Base-by-base conservation (phyloP, 1,284 basidiomycete species). In the Cryptococcus wingfieldii region DNA sequence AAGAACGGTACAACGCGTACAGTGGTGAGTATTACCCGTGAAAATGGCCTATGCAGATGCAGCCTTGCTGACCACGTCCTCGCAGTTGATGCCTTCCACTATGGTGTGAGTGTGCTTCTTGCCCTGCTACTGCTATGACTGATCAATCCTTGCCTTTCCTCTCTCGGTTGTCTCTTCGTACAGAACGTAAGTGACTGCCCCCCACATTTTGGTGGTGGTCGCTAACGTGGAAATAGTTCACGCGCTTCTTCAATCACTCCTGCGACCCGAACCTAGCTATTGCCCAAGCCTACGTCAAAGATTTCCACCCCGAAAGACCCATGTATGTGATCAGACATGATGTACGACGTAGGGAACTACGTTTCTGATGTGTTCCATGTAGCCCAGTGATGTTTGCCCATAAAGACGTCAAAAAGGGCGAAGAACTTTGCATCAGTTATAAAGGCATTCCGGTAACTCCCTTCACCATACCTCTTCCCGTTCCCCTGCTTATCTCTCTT, bases 371-470 rank as follows among this genome's bases (percentile, higher is more conserved):
- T 49, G 16, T 31, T 8, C 43, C 27, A 2, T 23, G 23, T 43
- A 75, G 75, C 16, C 75, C 93, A 5, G 81, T 84, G 0, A 81
- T 93, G 18, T 92, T 92, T 70, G 83, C 90, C 3, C 75, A 68
- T 13, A 76, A 81, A 16, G 83, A 87, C 52, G 83, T 94, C 14
- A 77, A 79, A 27, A 77, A 81, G 0, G 80, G 81, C 44, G 85
- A 93, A 61, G 90, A 93, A 65, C 79, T 94, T 3, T 88, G 85
- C 61, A 93, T 94, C 72, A 86, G 84, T 1, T 94, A 94, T 72
- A 79, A 77, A 57, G 89, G 89, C n/a, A 38, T 67, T 5, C 66
- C 65, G 1, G 71, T 70, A 44, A 37, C 68, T 65, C 38, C 18
- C 7, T 48, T n/a, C 23, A 42, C 12, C 41, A 4, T 47, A 34